A percentile compares a stretch with the other conserved stretches of the same genome.
Conservation (phyloP, 108 stramenopile species). For the Skeletonema potamos region DNA sequence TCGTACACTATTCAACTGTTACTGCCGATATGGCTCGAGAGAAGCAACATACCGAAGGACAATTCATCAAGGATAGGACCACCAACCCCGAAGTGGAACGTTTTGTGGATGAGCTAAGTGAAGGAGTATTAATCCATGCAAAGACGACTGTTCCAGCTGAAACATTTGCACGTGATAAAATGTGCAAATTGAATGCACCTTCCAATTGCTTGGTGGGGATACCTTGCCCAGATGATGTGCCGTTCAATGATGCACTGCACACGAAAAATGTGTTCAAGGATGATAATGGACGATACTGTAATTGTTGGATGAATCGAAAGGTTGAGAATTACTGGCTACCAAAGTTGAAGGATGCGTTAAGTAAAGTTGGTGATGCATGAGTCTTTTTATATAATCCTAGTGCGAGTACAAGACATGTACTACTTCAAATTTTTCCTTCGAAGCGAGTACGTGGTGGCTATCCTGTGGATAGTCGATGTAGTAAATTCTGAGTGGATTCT, state of each 20-base stretch:
- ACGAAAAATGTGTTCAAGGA: slow-evolving; percentile 57
- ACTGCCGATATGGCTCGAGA: slow-evolving; percentile 55
- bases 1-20: slow-evolving; percentile 84
- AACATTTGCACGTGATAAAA: slow-evolving; percentile 47
- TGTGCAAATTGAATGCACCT: slow-evolving; percentile 44
- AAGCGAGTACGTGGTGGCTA: neutral
- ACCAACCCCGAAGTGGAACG: slow-evolving; percentile 40
- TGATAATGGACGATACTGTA: slow-evolving; percentile 54
- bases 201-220: slow-evolving; percentile 48
- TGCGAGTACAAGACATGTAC: too few species aligned
- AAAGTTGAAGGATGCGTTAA: slow-evolving; percentile 36
- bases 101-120: slow-evolving; percentile 49
- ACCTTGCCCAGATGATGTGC: slow-evolving; percentile 56
- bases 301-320: slow-evolving; percentile 65
- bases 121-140: slow-evolving; percentile 53
- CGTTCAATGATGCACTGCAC: slow-evolving; percentile 48
- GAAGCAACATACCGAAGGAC: slow-evolving; percentile 43
- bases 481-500: too few species aligned
- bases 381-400: too few species aligned
- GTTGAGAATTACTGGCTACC: slow-evolving; percentile 54
- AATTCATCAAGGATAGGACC: slow-evolving; percentile 23
- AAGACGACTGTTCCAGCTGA: slow-evolving; percentile 59
- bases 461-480: neutral
- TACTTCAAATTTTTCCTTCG: neutral
- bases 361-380: slow-evolving; percentile 8